Evolutionary conservation across 306 rosid species (phyloP).

Genomic region (Hippophae tibetana): DNA sequence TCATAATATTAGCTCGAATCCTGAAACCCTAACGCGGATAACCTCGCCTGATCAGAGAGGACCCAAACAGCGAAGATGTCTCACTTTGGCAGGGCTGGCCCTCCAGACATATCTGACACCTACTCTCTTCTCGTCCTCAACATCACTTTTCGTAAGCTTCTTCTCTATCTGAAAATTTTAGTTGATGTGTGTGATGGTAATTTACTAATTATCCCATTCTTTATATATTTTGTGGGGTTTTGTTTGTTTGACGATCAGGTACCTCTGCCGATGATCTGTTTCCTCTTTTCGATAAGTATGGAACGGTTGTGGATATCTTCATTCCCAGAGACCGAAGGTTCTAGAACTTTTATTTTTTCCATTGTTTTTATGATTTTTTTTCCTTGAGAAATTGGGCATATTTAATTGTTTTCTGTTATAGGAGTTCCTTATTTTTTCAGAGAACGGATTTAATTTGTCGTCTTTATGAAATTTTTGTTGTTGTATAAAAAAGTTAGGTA

Average conservation of each 20-base stretch:
- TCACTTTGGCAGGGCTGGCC: conserved; percentile 85
- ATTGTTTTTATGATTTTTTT: background rate
- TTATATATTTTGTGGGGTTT: background rate
- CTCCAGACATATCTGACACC: conserved; percentile 80
- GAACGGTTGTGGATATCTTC: conserved; percentile 86
- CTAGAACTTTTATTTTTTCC: background rate
- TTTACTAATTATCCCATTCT: background rate
- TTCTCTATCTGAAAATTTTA: background rate
- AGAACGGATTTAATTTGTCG: too few species aligned
- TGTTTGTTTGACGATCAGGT: conserved; percentile 21
- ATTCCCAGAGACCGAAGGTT: conserved; percentile 89
- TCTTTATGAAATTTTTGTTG: too few species aligned
- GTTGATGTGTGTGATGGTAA: background rate
- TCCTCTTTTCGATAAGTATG: conserved; percentile 79
- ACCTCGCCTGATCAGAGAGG: too few species aligned
- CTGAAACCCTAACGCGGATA: too few species aligned
- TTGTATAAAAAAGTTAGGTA: too few species aligned
- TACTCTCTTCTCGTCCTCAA: conserved; percentile 95
- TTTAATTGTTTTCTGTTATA: background rate
- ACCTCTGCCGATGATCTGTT: conserved; percentile 82
- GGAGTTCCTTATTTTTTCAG: background rate
- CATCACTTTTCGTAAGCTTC: conserved; percentile 63
- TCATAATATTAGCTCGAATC: too few species aligned
- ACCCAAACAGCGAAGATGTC: conserved; percentile 35
- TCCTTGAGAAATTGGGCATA: background rate